Evolutionary conservation across 1,139 yeast species (phyloP).

Genomic region (Yamadazyma triangularis): DNA sequence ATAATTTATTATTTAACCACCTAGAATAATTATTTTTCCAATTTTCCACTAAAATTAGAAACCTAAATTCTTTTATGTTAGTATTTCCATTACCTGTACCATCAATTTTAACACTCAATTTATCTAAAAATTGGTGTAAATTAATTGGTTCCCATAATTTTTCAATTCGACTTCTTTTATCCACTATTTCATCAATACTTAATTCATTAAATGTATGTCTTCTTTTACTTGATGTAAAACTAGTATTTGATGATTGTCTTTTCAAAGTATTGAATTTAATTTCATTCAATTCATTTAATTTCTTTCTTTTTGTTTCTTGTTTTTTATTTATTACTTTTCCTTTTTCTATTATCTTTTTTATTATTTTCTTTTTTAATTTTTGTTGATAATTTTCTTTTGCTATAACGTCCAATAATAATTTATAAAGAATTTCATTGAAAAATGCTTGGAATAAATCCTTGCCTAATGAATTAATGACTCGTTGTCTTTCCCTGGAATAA

Average conservation of each 20-base stretch:
- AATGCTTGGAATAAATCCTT: conserved; percentile 55
- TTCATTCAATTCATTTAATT: conserved; percentile 41
- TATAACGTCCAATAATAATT: conserved; percentile 34
- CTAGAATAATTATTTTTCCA: conserved; percentile 39
- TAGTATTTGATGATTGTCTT: conserved; percentile 16
- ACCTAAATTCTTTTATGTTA: conserved; percentile 16
- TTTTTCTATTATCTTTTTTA: conserved; percentile 19
- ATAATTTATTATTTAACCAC: conserved; percentile 44
- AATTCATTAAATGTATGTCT: conserved; percentile 12
- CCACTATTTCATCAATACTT: conserved; percentile 17
- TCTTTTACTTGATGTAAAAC: conserved; percentile 12
- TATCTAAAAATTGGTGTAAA: conserved; percentile 18
- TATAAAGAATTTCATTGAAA: conserved; percentile 49
- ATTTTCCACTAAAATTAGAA: conserved; percentile 40
- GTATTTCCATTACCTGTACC: conserved; percentile 11
- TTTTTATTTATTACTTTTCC: conserved; percentile 22
- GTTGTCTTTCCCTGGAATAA: conserved; percentile 19
- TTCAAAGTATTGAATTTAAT: conserved; percentile 24
- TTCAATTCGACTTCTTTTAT: conserved; percentile 28
- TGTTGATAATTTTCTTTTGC: conserved; percentile 32
- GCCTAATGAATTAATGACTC: conserved; percentile 34
- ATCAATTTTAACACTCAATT: conserved; percentile 15
- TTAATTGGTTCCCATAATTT: conserved; percentile 41
- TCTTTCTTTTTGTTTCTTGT: conserved; percentile 22
- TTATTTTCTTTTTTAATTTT: conserved; percentile 19